Percentiles rank a stretch among this genome's conserved stretches.
Evolutionary conservation across 257 asterid genomes (phyloP).

Genomic region (Nicotiana paniculata): DNA sequence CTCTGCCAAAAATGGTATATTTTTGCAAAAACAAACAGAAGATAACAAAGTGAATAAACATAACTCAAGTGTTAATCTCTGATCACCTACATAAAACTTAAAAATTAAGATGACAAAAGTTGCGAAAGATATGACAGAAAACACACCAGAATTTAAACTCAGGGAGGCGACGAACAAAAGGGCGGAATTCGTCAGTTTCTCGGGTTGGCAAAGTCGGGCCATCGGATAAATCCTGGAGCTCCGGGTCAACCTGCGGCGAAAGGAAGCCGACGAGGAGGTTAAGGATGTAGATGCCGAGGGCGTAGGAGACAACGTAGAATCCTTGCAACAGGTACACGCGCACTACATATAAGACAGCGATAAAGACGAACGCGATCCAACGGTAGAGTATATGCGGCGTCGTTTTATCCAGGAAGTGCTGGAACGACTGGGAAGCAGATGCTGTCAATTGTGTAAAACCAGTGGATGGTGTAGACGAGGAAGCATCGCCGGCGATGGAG

Average conservation of each 20-base stretch:
- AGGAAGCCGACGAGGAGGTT: constrained; percentile 45
- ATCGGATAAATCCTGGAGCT: constrained; percentile 11
- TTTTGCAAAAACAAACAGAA: neutral
- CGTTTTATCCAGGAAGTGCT: constrained; percentile 50
- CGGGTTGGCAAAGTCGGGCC: constrained; percentile 40
- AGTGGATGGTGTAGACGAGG: constrained; percentile 13
- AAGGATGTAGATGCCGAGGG: constrained; percentile 49
- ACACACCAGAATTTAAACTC: constrained; percentile 55
- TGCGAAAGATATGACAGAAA: neutral
- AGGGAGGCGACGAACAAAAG: constrained; percentile 56
- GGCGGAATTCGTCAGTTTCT: constrained; percentile 56
- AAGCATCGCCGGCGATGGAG: constrained; percentile 2
- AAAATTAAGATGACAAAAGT: neutral
- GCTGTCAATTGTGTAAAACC: constrained; percentile 20
- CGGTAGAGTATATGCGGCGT: constrained; percentile 45
- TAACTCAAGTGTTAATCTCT: neutral
- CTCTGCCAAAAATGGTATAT: neutral
- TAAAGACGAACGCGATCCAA: constrained; percentile 48
- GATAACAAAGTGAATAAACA: neutral
- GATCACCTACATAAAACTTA: neutral
- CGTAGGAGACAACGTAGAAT: constrained; percentile 57
- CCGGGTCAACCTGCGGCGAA: constrained; percentile 59
- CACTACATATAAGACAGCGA: constrained; percentile 38
- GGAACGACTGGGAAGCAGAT: constrained; percentile 34
- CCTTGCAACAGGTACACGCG: constrained; percentile 49